Evolutionary conservation across 169 alveolate species (phyloP).

Genomic region (Eimeria brunetti): DNA sequence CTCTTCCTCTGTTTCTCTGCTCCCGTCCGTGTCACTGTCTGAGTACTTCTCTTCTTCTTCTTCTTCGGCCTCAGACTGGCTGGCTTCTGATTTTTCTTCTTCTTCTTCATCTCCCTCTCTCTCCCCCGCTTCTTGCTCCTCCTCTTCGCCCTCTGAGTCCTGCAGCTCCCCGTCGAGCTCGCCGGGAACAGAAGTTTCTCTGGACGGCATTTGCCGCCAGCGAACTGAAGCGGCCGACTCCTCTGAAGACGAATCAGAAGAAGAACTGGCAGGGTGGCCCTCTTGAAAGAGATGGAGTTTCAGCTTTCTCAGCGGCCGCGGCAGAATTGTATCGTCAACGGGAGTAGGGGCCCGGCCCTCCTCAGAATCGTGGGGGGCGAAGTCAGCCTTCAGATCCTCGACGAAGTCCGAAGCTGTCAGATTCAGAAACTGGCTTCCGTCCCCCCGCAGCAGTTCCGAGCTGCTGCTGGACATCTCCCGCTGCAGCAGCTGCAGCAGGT

Average conservation of each 20-base stretch:
- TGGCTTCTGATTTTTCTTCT: background rate
- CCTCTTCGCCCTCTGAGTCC: background rate
- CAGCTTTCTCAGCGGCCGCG: constrained; percentile 30
- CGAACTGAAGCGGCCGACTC: background rate
- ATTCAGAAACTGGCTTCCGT: background rate
- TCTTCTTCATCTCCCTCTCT: background rate
- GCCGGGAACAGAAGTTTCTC: constrained; percentile 52
- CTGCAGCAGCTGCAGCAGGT: constrained; percentile 27
- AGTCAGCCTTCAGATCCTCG: constrained; percentile 33
- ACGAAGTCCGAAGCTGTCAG: constrained; percentile 40
- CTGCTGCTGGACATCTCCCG: constrained; percentile 14
- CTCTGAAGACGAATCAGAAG: background rate
- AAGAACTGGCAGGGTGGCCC: background rate
- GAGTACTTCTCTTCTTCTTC: background rate
- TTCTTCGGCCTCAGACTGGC: constrained; percentile 1
- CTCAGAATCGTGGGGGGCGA: background rate
- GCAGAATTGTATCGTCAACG: background rate
- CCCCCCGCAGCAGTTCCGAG: background rate
- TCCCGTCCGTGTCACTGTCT: background rate
- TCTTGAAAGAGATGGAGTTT: background rate
- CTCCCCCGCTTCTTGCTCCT: background rate
- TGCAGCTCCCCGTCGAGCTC: constrained; percentile 33
- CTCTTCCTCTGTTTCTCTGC: background rate
- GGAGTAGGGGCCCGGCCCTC: background rate
- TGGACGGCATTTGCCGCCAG: constrained; percentile 24